Base-by-base conservation (phyloP, 306 rosid species). In the Comarum palustre region DNA sequence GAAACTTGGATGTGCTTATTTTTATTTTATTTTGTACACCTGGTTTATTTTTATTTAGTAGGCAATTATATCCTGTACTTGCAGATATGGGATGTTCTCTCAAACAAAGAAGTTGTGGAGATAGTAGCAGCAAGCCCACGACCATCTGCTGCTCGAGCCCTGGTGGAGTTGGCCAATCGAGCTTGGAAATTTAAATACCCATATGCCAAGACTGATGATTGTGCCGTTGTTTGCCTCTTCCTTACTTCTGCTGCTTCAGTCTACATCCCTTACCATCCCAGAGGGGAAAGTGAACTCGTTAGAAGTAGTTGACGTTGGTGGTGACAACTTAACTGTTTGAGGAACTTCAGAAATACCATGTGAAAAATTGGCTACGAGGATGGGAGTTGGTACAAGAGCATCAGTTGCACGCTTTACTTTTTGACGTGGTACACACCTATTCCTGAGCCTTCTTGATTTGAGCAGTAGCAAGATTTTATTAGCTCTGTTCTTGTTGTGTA, bases 21-120 rank as follows among this genome's bases (percentile, higher is more conserved):
- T 29, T 29, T 11, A 24, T 31, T 62, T 16, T 32, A 62, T 32
- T 34, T 36, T 22, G 72, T 32, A 0, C 31, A 43, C 12, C 20
- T 68, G 58, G 27, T 31, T 20, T 32, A 47, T 41, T 11, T 76
- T 24, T 46, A 11, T 51, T 66, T 9, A 34, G 63, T 36, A 11
- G 16, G 8, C 16, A 52, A 48, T 41, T 78, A 11, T 29, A 22
- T 52, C 72, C 50, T 48, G 54, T 47, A 63, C 47, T 42, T 24
- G 69, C 83, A 92, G 98, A 74, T 92, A 20, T 92, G 98, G 96
- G 96, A 92, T 82, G 98, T 90, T 65, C 84, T 92, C 60, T 76
- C 98, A 12, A 92, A 92, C 77, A 42, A 84, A 70, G 81, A 92
- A 79, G 98, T 85, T 3, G 95, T 90, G 58, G 70, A 46, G 57